Evolutionary conservation across 2,329 filamentous ascomycete genomes (phyloP).

Genomic region (Tricladium varicosporioides): DNA sequence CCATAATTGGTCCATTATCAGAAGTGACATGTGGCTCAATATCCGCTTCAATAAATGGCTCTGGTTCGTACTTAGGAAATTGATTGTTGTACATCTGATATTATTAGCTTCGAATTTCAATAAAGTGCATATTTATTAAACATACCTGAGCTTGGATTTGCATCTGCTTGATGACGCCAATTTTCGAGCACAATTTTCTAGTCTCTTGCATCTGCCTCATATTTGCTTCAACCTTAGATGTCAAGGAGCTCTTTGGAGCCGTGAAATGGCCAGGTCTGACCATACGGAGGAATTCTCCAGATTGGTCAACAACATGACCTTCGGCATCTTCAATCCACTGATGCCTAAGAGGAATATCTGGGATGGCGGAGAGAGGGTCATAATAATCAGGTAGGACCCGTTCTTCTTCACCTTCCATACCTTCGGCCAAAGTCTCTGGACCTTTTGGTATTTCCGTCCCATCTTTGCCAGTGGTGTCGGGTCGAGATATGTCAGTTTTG

Average conservation of each 20-base stretch:
- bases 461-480: constrained; percentile 43
- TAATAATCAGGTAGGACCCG: constrained; percentile 92
- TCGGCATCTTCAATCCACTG: constrained; percentile 89
- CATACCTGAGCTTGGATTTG: constrained; percentile 91
- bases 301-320: constrained; percentile 83
- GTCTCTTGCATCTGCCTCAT: constrained; percentile 96
- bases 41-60: constrained; percentile 84
- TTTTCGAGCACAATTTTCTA: constrained; percentile 91
- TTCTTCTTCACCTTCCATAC: constrained; percentile 82
- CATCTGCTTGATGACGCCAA: constrained; percentile 99
- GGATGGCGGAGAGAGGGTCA: constrained; percentile 79
- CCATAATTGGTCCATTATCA: constrained; percentile 85
- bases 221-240: constrained; percentile 82
- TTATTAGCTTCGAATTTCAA: constrained; percentile 12
- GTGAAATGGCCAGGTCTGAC: constrained; percentile 74
- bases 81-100: constrained; percentile 90
- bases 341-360: constrained; percentile 74
- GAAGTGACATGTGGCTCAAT: constrained; percentile 86
- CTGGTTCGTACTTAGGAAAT: constrained; percentile 92
- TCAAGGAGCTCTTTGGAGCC: constrained; percentile 70
- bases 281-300: constrained; percentile 78
- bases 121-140: not conserved
- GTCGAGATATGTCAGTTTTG: constrained; percentile 44
- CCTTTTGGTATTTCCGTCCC: constrained; percentile 48
- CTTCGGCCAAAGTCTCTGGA: constrained; percentile 82